Evolutionary conservation across 73 alveolate species (phyloP).

Genomic region (Paramecium octaurelia): DNA sequence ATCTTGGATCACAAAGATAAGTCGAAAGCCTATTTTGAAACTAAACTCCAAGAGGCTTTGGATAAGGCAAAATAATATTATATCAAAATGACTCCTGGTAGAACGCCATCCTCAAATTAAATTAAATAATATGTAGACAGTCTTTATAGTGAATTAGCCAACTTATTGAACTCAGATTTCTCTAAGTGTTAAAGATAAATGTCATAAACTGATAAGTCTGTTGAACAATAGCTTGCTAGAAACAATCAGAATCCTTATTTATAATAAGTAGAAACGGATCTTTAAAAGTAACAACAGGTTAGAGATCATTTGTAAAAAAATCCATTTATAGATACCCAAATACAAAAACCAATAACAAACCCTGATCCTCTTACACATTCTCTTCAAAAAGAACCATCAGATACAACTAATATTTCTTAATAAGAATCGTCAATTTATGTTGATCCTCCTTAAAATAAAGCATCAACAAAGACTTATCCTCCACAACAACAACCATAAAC

Average conservation of each 20-base stretch:
- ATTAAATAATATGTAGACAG: not conserved
- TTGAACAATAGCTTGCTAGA: not conserved
- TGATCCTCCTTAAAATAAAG: not conserved
- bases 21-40: not conserved
- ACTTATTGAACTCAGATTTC: not conserved
- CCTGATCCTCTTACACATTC: no score
- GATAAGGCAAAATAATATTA: not conserved
- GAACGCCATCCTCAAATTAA: not conserved
- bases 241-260: not conserved
- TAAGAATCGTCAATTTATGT: not conserved
- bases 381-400: no score
- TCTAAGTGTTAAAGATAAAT: not conserved
- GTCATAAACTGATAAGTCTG: not conserved
- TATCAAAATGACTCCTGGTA: not conserved
- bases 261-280: not conserved
- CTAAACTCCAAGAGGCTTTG: not conserved
- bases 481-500: no score
- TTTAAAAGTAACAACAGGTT: not conserved
- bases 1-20: conserved; percentile 9
- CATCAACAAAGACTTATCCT: not conserved
- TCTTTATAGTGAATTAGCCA: not conserved
- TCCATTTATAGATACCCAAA: no score
- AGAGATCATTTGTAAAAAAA: not conserved
- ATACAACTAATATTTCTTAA: no score
- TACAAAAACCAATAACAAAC: no score